Percentiles rank a stretch among this genome's conserved stretches.
phyloP scores from a whole-genome alignment of 495 filamentous ascomycete genomes.

The Elasticomyces elasticus region DNA sequence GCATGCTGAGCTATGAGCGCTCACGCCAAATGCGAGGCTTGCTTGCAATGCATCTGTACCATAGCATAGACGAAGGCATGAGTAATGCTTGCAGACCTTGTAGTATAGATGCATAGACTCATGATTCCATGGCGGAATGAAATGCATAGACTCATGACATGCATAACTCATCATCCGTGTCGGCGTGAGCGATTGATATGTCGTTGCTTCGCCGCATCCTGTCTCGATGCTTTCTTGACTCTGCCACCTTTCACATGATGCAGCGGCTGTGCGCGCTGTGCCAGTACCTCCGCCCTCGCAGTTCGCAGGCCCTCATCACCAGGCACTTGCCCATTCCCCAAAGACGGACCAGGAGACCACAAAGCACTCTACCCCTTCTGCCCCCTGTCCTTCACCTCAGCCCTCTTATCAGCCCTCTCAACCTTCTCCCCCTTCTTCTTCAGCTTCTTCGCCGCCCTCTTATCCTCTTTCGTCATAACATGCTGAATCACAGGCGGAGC shows the following conservation, averaged over 20 bases:
- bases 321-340: neutral
- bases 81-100: neutral
- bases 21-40: too few species aligned
- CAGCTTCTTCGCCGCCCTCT: slow-evolving; percentile 32
- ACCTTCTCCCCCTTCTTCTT: slow-evolving; percentile 30
- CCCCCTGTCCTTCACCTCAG: slow-evolving; percentile 33
- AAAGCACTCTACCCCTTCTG: slow-evolving; percentile 25
- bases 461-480: slow-evolving; percentile 23
- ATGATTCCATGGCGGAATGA: too few species aligned
- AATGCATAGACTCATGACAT: too few species aligned
- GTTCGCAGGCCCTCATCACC: too few species aligned
- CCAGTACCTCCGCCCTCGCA: too few species aligned
- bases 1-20: slow-evolving; percentile 10
- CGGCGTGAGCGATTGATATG: neutral
- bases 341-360: neutral
- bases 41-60: too few species aligned
- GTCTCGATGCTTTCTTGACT: neutral
- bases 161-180: too few species aligned
- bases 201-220: slow-evolving; percentile 33
- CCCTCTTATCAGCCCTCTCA: slow-evolving; percentile 15
- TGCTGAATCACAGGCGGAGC: slow-evolving; percentile 4
- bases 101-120: too few species aligned
- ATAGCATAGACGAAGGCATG: too few species aligned
- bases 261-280: too few species aligned
- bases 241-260: neutral